These are phyloP conservation scores for Eutrema heterophyllum DNA, from an alignment of 345 rosid species.

Conservation along the genomic window DNA sequence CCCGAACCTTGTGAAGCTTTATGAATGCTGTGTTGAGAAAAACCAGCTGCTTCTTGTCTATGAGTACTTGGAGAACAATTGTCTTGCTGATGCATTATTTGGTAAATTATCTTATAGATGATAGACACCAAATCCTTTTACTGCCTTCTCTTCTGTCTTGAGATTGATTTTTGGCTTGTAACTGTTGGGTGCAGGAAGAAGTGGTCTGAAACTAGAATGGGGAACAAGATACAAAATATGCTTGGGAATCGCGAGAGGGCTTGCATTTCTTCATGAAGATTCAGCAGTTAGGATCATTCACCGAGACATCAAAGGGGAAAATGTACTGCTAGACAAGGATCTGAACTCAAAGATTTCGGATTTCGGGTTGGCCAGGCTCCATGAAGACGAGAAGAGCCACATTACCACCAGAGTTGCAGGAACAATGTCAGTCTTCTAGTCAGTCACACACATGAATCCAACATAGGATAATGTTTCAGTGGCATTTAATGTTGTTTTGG, in stretches of 20 bases:
- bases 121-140: background rate
- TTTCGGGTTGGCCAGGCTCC: constrained; percentile 50
- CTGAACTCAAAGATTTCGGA: constrained; percentile 50
- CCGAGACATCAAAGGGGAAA: constrained; percentile 49
- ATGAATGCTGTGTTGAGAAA: constrained; percentile 39
- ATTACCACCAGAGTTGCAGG: constrained; percentile 48
- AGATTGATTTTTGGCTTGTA: background rate
- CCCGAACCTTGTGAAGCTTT: constrained; percentile 38
- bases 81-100: constrained; percentile 34
- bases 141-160: background rate
- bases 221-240: constrained; percentile 21
- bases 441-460: background rate
- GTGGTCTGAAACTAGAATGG: constrained; percentile 17
- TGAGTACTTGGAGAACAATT: constrained; percentile 41
- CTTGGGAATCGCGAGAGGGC: constrained; percentile 25
- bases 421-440: constrained; percentile 38
- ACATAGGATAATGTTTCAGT: background rate
- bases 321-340: constrained; percentile 40
- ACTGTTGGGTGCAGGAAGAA: constrained; percentile 7
- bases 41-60: constrained; percentile 35
- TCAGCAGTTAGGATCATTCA: constrained; percentile 40
- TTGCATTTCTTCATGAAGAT: constrained; percentile 27
- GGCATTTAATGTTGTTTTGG: background rate
- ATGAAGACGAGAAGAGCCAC: constrained; percentile 42
- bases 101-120: constrained; percentile 1